Conservation (phyloP, 2,329 filamentous ascomycete genomes). For the Claviceps purpurea region DNA sequence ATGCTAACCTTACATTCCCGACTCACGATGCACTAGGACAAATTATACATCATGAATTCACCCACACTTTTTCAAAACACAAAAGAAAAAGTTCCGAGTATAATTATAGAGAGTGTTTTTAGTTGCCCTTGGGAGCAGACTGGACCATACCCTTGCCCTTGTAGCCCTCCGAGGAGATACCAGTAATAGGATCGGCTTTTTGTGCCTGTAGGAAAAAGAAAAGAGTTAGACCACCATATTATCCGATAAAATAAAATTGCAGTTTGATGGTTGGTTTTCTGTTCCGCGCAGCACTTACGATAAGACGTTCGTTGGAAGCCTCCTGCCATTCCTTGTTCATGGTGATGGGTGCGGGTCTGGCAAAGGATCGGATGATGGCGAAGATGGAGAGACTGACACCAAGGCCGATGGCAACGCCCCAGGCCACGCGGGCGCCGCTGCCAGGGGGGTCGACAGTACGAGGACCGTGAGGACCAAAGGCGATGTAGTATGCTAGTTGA, state of each 20-base stretch:
- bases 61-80: slow-evolving; percentile 18
- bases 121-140: slow-evolving; percentile 42
- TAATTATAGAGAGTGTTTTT: slow-evolving; percentile 16
- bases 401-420: slow-evolving; percentile 58
- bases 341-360: slow-evolving; percentile 60
- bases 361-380: slow-evolving; percentile 55
- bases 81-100: slow-evolving; percentile 17
- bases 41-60: slow-evolving; percentile 21
- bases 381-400: slow-evolving; percentile 59
- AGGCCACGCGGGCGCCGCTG: slow-evolving; percentile 66
- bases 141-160: slow-evolving; percentile 67
- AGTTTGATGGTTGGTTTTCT: not conserved
- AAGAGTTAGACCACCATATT: not conserved
- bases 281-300: slow-evolving; percentile 39
- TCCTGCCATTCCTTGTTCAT: slow-evolving; percentile 98
- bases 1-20: slow-evolving; percentile 7
- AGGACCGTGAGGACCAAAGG: slow-evolving; percentile 92
- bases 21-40: slow-evolving; percentile 17
- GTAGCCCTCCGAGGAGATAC: slow-evolving; percentile 69
- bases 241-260: not conserved
- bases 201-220: slow-evolving; percentile 43
- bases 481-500: slow-evolving; percentile 86
- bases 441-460: slow-evolving; percentile 72
- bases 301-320: slow-evolving; percentile 84
- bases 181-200: slow-evolving; percentile 76